Evolutionary conservation across 1,284 basidiomycete species (phyloP), one percentile per base, ranked within the genome.

Genomic region (Cystobasidium pallidum): DNA sequence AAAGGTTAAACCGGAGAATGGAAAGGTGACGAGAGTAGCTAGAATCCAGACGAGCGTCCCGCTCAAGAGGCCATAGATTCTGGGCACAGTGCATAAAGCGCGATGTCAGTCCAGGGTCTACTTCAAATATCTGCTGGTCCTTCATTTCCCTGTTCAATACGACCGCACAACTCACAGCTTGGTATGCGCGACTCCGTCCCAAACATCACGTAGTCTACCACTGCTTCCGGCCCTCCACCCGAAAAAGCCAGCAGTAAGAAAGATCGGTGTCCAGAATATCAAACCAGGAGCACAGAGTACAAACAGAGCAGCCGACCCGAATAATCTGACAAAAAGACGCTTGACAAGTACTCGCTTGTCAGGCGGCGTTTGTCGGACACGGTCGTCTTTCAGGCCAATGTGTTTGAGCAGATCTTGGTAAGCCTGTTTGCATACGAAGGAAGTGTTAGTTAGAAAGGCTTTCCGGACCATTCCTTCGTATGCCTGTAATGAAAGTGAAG

Each of bases 321-420:
- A 74, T 59, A 89, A 78, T 66, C 92, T 85, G 71, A 92, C 82
- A 67, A 85, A 15, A 80, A 92, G 84, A 65, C 91, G 84, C 65
- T 83, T 84, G 15, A 89, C 68, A 55, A 91, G 86, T 36, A 83
- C 83, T 45, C 77, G 84, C 51, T 85, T 85, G 64, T 83, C 52
- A 75, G 77, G 36, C 83, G 79, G 80, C 80, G 65, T 88, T 34
- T 85, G 83, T 41, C 89, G 86, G 66, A 92, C 86, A 55, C 91
- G 86, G 80, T 92, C 90, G 75, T 93, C 91, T 79, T 91, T 92
- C 78, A 92, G 85, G 3, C 88, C 86, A 80, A 85, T 86, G 32
- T 79, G 80, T 24, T 84, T 82, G 15, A 92, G 84, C 64, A 86
- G 83, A 77, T 89, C 86, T 81, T 91, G 90, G 77, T 92, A 92